A percentile compares a stretch with the other conserved stretches of the same genome.
Conservation (phyloP, 345 rosid species). For the Passiflora organensis region DNA sequence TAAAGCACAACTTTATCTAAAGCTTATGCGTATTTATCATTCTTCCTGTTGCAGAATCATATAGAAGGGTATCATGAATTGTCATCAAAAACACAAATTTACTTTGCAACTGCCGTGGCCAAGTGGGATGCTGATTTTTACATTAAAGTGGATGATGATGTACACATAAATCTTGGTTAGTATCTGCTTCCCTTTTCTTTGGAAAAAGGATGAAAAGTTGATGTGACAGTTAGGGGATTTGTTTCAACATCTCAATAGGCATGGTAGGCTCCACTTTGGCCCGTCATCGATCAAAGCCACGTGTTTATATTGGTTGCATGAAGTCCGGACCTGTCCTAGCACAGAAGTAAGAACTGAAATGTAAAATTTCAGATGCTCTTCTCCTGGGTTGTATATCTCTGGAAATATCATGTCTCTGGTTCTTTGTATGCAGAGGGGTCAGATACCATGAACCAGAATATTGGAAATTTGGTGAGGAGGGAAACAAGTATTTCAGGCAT, state of each 20-base stretch:
- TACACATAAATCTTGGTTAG: constrained; percentile 91
- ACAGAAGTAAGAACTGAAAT: constrained; percentile 54
- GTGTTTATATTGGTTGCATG: constrained; percentile 92
- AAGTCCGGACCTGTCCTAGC: constrained; percentile 93
- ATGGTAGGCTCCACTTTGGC: constrained; percentile 77
- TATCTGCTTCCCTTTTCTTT: constrained; percentile 13
- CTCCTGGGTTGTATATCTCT: neutral
- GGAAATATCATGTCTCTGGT: neutral
- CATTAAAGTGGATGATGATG: constrained; percentile 73
- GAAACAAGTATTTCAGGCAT: constrained; percentile 88
- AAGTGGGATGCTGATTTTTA: constrained; percentile 85
- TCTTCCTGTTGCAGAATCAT: constrained; percentile 52
- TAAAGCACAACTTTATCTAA: neutral
- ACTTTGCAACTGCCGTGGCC: constrained; percentile 59
- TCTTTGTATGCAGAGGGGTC: constrained; percentile 52
- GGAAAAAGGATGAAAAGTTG: constrained; percentile 1
- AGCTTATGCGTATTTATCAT: constrained; percentile 5
- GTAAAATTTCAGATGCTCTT: neutral
- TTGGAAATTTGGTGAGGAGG: constrained; percentile 98
- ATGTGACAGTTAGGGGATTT: constrained; percentile 13
- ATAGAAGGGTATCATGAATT: constrained; percentile 71
- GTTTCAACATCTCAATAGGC: constrained; percentile 34
- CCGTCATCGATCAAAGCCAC: constrained; percentile 68
- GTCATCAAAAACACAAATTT: constrained; percentile 65
- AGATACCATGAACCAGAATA: constrained; percentile 91